Base-by-base conservation (phyloP, 2,329 filamentous ascomycete genomes). In the Penicillium sp. region DNA sequence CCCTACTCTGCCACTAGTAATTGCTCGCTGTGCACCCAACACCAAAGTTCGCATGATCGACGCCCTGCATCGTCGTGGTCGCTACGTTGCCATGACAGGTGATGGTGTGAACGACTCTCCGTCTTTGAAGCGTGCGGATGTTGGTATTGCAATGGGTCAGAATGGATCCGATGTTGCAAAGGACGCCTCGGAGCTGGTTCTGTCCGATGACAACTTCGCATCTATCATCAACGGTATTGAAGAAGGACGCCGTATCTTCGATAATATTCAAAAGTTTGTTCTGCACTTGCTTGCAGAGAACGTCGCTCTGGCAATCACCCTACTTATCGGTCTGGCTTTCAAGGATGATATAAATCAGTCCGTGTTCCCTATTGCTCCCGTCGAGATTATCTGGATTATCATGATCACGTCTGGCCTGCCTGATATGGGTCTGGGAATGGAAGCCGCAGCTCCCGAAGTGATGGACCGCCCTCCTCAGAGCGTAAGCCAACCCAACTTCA, bases 381-480 rank as follows among this genome's bases (percentile, higher is more conserved):
- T 94, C 8, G 82, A 94, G 54, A 90, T 94, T 46, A 76, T 95
- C 42, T 95, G 86, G 87, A 86, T 95, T 61, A 94, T 94, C 64
- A 90, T 94, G 84, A 76, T 92, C 38, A 95, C 88, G 0, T 90
- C 85, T 27, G 85, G 82, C 41, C 79, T 92, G 61, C 87, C 87
- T 1, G 88, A 89, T 41, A 92, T 95, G 69, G 88, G 87, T 29
- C 76, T 95, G 1, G 86, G 87, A 13, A 82, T 87, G 50, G 87
- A 94, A 62, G 68, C 74, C 30, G 85, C 85, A 0, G 77, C 81
- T 0, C 74, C 77, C 2, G 84, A 90, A 56, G 81, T 94, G 44
- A 86, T 94, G 77, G 69, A 75, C 46, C 81, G 86, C 35, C 85
- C 85, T 6, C 88, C 88, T 0, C 85, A 90, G 47, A 75, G 54